phyloP scores from a whole-genome alignment of 108 stramenopile species.

The Cylindrotheca fusiformis region DNA sequence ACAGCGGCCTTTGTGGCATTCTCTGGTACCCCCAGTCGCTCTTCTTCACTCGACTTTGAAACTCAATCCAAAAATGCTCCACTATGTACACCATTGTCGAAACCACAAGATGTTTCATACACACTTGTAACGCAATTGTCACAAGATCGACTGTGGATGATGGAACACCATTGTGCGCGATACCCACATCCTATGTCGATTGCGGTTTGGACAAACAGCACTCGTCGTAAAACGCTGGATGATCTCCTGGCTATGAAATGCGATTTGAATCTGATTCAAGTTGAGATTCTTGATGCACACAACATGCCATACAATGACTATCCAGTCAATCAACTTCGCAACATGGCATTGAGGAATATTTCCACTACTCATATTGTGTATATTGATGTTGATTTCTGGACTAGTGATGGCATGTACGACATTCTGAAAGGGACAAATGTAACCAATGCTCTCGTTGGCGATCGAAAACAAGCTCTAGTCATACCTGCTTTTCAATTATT shows the following conservation, averaged over 20 bases:
- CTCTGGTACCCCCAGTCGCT: no score
- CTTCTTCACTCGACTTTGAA: not conserved
- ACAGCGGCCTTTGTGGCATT: no score
- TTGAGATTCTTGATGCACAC: slow-evolving; percentile 14
- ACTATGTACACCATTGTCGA: slow-evolving; percentile 4
- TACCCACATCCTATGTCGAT: slow-evolving; percentile 65
- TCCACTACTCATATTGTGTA: slow-evolving; percentile 74
- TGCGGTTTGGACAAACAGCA: slow-evolving; percentile 53
- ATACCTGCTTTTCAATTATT: slow-evolving; percentile 73
- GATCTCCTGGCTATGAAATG: slow-evolving; percentile 10
- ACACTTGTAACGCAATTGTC: slow-evolving; percentile 78
- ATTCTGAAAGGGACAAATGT: slow-evolving; percentile 27
- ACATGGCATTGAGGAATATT: slow-evolving; percentile 68
- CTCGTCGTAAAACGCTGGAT: slow-evolving; percentile 10
- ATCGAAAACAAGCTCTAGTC: slow-evolving; percentile 59
- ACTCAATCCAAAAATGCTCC: slow-evolving; percentile 23
- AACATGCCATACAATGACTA: slow-evolving; percentile 39
- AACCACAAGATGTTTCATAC: slow-evolving; percentile 25
- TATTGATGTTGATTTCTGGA: slow-evolving; percentile 91
- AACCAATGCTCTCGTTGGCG: slow-evolving; percentile 34
- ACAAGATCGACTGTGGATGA: slow-evolving; percentile 78
- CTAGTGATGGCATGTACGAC: slow-evolving; percentile 55
- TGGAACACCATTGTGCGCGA: slow-evolving; percentile 71
- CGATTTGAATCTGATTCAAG: slow-evolving; percentile 1
- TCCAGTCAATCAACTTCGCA: slow-evolving; percentile 89